These are phyloP conservation scores for Dichotomopilus funicola DNA, from an alignment of 2,329 filamentous ascomycete species.

Conservation along the genomic window DNA sequence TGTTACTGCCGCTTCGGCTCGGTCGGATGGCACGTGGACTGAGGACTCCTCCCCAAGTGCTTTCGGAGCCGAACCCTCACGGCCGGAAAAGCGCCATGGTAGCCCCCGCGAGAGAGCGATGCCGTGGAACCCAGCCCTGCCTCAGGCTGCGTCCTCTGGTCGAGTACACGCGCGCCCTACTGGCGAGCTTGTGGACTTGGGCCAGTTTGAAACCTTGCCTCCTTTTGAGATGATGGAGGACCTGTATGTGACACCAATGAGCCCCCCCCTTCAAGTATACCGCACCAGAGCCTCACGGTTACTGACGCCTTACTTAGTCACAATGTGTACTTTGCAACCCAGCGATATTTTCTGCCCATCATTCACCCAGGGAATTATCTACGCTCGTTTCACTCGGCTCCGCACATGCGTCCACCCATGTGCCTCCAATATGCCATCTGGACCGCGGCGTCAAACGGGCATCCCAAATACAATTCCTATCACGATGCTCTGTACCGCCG, in stretches of 20 bases:
- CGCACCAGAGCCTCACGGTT: neutral
- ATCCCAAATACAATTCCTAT: slow-evolving; percentile 64
- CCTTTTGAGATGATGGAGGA: slow-evolving; percentile 75
- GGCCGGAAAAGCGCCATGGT: slow-evolving; percentile 1
- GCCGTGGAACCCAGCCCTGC: slow-evolving; percentile 5
- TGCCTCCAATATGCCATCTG: slow-evolving; percentile 83
- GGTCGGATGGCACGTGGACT: slow-evolving; percentile 22
- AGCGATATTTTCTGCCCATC: slow-evolving; percentile 67
- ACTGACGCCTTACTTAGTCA: slow-evolving; percentile 42
- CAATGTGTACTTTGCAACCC: slow-evolving; percentile 66
- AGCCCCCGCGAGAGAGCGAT: slow-evolving; percentile 4
- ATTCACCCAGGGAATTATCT: slow-evolving; percentile 72
- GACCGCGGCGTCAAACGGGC: slow-evolving; percentile 66
- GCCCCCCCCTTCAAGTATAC: neutral
- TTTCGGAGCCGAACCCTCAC: neutral
- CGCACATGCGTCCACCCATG: slow-evolving; percentile 72
- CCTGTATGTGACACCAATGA: slow-evolving; percentile 49
- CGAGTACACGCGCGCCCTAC: slow-evolving; percentile 30
- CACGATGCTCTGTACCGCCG: slow-evolving; percentile 76
- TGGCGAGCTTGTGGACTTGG: slow-evolving; percentile 70
- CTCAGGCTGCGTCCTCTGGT: neutral
- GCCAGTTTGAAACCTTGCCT: slow-evolving; percentile 75
- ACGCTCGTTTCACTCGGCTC: slow-evolving; percentile 63
- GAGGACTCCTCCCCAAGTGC: slow-evolving; percentile 8
- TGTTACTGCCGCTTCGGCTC: slow-evolving; percentile 11